Base-by-base conservation (phyloP, 192 early-diverging fungal species). In the Backusella sp. region DNA sequence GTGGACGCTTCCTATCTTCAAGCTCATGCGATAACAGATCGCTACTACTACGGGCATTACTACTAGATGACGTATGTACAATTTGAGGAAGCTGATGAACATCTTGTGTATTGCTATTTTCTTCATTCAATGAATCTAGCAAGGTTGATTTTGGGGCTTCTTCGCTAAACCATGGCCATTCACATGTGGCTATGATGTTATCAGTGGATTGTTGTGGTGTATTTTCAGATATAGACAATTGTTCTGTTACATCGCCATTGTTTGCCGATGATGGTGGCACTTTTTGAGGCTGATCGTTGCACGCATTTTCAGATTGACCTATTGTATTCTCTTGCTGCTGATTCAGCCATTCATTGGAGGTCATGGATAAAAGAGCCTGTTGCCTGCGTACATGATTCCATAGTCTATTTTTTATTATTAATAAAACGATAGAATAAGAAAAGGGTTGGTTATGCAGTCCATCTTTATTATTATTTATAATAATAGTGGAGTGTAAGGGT, bases 321-420 rank as follows among this genome's bases (percentile, higher is more conserved):
- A 62, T 28, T 62, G 56, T 62, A 68, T 68, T 68, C 4, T 49
- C n/a, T 49, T 71, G 70, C 28, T 71, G 70, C 37, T 39, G 37
- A 44, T 28, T 23, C 39, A 70, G 19, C 70, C 70, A 71, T 32
- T 71, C 70, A 28, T 71, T 44, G 9, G 70, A 23, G 17, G 70
- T 8, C 39, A 49, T 71, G 21, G 70, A 28, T 41, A 49, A 6
- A 23, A 59, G 17, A 19, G 46, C 59, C 66, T 74, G 73, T 21
- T 67, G 65, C 9, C 41, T 6, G 35, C 59, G 65, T 34, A 74
- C 73, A 66, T 74, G n/a, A 34, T 74, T 74, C 73, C 59, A 74
- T 17, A 74, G 37, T 74, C 73, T 74, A 41, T 23, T 4, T 32
- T 15, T 7, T 62, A 52, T 35, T 37, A 39, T 41, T 21, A 65